Percentiles rank a stretch among this genome's conserved stretches.
phyloP scores from a whole-genome alignment of 768 basidiomycete genomes.

The Coprinellus aureogranulatus region DNA sequence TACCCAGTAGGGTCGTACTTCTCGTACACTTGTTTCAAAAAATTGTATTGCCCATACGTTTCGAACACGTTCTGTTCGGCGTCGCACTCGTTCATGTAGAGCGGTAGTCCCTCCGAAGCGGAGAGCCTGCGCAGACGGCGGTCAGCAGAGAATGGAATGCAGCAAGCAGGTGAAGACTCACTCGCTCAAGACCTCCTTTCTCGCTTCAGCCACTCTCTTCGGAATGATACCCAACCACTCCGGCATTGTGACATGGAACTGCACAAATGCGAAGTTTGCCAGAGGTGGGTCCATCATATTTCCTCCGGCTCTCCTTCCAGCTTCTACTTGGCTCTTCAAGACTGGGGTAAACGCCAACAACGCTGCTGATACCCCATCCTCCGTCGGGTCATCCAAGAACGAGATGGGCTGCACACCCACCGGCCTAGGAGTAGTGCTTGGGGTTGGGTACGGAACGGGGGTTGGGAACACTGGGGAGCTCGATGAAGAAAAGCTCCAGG shows the following conservation, averaged over 20 bases:
- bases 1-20: slow-evolving; percentile 46
- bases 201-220: slow-evolving; percentile 19
- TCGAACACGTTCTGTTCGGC: slow-evolving; percentile 35
- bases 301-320: slow-evolving; percentile 30
- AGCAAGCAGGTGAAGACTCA: slow-evolving; percentile 16
- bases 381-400: slow-evolving; percentile 14
- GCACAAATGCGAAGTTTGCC: slow-evolving; percentile 33
- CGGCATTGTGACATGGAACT: slow-evolving; percentile 29
- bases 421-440: slow-evolving; percentile 27
- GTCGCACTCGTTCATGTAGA: slow-evolving; percentile 42
- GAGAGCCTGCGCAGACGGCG: slow-evolving; percentile 28
- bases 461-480: not conserved
- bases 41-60: slow-evolving; percentile 37
- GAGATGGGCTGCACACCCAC: slow-evolving; percentile 28
- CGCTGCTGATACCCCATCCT: slow-evolving; percentile 23
- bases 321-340: slow-evolving; percentile 31
- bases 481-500: slow-evolving; percentile 1
- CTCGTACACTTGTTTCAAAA: slow-evolving; percentile 34
- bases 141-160: too few relatives aligned
- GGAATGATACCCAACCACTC: slow-evolving; percentile 20
- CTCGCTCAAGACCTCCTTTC: slow-evolving; percentile 28
- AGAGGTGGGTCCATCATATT: slow-evolving; percentile 37
- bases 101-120: slow-evolving; percentile 34
- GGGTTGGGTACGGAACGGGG: slow-evolving; percentile 8
- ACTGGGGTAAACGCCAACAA: slow-evolving; percentile 40